Percentiles rank a stretch among this genome's conserved stretches.
Conservation (phyloP, 352 stramenopile species). For the Blastocystis sp. region DNA sequence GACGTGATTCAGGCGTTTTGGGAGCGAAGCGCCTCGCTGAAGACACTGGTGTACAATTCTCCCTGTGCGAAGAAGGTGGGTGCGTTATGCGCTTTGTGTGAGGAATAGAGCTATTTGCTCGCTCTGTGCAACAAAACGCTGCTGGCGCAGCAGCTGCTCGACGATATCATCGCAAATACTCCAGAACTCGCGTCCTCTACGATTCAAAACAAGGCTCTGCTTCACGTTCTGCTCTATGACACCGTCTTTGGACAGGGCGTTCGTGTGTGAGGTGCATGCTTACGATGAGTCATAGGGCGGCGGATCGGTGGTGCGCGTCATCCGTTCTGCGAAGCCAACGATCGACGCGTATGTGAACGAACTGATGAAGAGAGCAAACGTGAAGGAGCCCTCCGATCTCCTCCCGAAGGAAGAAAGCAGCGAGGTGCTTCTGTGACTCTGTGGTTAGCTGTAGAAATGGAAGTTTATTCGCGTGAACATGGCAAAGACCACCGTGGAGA, state of each 20-base stretch:
- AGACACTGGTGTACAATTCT: slow-evolving; percentile 81
- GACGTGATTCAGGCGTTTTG: slow-evolving; percentile 64
- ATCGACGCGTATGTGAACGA: slow-evolving; percentile 82
- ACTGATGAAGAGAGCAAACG: slow-evolving; percentile 82
- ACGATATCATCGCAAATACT: slow-evolving; percentile 20
- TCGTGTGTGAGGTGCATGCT: not conserved
- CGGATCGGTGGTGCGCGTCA: slow-evolving; percentile 72
- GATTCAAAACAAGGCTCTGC: slow-evolving; percentile 77
- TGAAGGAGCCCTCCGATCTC: slow-evolving; percentile 82
- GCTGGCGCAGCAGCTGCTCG: slow-evolving; percentile 79
- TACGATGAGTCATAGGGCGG: slow-evolving; percentile 80
- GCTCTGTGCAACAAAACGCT: slow-evolving; percentile 86
- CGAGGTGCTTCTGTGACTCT: slow-evolving; percentile 75
- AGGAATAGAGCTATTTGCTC: slow-evolving; percentile 81
- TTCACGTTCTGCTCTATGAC: slow-evolving; percentile 85
- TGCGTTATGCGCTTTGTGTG: slow-evolving; percentile 84
- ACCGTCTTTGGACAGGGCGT: slow-evolving; percentile 81
- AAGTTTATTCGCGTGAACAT: slow-evolving; percentile 81
- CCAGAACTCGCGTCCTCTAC: not conserved
- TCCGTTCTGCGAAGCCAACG: slow-evolving; percentile 82
- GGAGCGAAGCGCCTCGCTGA: slow-evolving; percentile 81
- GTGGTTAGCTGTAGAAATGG: slow-evolving; percentile 79
- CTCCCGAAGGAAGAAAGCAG: slow-evolving; percentile 83
- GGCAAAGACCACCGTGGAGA: slow-evolving; percentile 77
- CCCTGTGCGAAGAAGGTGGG: slow-evolving; percentile 79